phyloP scores from a whole-genome alignment of 2,329 filamentous ascomycete species.

The Zalaria obscura region DNA sequence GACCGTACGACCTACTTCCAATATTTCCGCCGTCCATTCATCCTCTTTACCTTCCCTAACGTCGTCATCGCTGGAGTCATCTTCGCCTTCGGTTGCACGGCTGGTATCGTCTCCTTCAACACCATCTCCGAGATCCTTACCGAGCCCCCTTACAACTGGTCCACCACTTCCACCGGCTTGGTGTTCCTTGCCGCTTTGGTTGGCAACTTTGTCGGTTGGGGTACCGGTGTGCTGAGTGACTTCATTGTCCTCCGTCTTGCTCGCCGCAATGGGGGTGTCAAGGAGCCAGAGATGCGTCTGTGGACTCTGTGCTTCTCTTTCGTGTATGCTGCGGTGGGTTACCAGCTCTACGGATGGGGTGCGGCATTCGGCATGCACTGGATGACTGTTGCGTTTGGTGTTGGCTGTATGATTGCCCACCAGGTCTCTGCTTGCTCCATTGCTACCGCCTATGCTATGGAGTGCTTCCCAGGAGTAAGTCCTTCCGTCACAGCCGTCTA shows the following conservation, averaged over 20 bases:
- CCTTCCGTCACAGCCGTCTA: too few species aligned
- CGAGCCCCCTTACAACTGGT: slow-evolving; percentile 21
- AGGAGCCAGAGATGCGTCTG: slow-evolving; percentile 14
- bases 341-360: slow-evolving; percentile 25
- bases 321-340: slow-evolving; percentile 20
- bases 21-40: slow-evolving; percentile 25
- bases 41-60: slow-evolving; percentile 24
- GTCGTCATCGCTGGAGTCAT: slow-evolving; percentile 24
- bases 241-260: slow-evolving; percentile 17
- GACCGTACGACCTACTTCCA: slow-evolving; percentile 22
- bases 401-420: slow-evolving; percentile 26
- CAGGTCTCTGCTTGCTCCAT: slow-evolving; percentile 25
- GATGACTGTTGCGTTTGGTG: slow-evolving; percentile 21
- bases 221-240: slow-evolving; percentile 29
- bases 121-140: slow-evolving; percentile 24
- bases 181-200: slow-evolving; percentile 11
- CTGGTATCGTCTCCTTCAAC: slow-evolving; percentile 25
- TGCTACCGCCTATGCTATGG: slow-evolving; percentile 28
- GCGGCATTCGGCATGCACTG: slow-evolving; percentile 19
- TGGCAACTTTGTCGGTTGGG: slow-evolving; percentile 10
- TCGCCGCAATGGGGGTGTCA: slow-evolving; percentile 10
- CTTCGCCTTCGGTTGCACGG: slow-evolving; percentile 22
- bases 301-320: slow-evolving; percentile 20
- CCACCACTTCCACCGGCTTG: slow-evolving; percentile 16
- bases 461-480: slow-evolving; percentile 19